These are phyloP conservation scores for Xylaria sp. DNA, from an alignment of 2,329 filamentous ascomycete genomes.

Conservation along the genomic window DNA sequence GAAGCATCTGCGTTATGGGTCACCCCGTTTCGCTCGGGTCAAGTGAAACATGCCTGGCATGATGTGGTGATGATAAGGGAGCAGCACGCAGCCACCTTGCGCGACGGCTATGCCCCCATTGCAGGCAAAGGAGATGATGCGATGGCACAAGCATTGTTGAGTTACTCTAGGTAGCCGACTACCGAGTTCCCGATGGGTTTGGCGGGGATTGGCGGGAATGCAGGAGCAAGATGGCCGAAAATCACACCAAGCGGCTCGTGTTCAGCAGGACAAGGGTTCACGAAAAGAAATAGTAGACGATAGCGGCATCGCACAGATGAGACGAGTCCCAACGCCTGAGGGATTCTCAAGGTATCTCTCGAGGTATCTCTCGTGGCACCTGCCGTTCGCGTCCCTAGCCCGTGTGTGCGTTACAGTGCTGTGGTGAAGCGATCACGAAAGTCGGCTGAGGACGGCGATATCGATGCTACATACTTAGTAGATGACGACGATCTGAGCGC, in stretches of 20 bases:
- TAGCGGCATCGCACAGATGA: conserved; percentile 4
- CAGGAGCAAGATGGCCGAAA: not conserved
- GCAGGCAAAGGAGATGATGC: too few species aligned
- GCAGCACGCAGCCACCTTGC: too few species aligned
- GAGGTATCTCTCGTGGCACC: conserved; percentile 12
- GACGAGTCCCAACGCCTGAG: not conserved
- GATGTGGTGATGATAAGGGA: too few species aligned
- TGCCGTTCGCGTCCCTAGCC: conserved; percentile 3
- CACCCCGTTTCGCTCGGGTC: not conserved
- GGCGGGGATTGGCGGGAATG: not conserved
- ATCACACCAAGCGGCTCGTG: not conserved
- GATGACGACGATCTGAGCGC: not conserved
- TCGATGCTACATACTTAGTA: not conserved
- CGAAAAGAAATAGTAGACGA: not conserved
- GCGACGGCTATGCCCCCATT: too few species aligned
- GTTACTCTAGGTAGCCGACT: too few species aligned
- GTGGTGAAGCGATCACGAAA: not conserved
- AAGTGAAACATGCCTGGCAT: not conserved
- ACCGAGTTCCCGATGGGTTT: not conserved
- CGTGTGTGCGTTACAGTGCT: not conserved
- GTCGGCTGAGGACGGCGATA: not conserved
- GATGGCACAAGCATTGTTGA: too few species aligned
- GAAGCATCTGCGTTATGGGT: not conserved
- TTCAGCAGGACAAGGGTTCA: conserved; percentile 10
- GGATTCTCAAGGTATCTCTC: conserved; percentile 7